These are phyloP conservation scores for Coemansia sp. DNA, from an alignment of 192 early-diverging fungal genomes.

Conservation along the genomic window DNA sequence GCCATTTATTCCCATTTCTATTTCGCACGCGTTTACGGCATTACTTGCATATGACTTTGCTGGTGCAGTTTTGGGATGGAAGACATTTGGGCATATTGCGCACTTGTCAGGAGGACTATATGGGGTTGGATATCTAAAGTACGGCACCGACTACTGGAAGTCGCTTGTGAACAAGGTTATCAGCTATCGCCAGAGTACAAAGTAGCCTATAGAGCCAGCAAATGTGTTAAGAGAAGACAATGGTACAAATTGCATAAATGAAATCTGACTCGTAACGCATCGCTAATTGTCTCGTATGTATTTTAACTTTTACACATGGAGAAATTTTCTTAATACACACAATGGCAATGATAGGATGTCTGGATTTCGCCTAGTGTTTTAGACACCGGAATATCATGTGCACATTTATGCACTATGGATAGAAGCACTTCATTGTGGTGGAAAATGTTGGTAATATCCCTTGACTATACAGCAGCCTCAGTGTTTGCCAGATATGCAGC, in stretches of 20 bases:
- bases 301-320: neutral
- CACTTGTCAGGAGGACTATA: constrained; percentile 67
- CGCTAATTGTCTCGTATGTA: no score
- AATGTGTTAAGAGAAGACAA: no score
- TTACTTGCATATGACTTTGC: constrained; percentile 67
- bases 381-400: no score
- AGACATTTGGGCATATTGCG: constrained; percentile 72
- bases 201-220: neutral
- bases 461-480: no score
- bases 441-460: no score
- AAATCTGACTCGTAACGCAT: no score
- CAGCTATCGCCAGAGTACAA: neutral
- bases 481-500: no score
- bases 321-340: neutral
- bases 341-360: neutral
- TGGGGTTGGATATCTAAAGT: constrained; percentile 59
- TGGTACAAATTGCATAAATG: no score
- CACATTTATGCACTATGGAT: no score
- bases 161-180: neutral
- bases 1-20: constrained; percentile 56
- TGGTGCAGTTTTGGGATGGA: constrained; percentile 73
- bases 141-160: constrained; percentile 39
- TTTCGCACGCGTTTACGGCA: constrained; percentile 64
- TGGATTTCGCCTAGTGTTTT: no score
- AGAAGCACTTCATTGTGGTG: no score